These are phyloP conservation scores for Ensete ventricosum DNA, from an alignment of 176 grass and related monocot genomes.

Conservation along the genomic window DNA sequence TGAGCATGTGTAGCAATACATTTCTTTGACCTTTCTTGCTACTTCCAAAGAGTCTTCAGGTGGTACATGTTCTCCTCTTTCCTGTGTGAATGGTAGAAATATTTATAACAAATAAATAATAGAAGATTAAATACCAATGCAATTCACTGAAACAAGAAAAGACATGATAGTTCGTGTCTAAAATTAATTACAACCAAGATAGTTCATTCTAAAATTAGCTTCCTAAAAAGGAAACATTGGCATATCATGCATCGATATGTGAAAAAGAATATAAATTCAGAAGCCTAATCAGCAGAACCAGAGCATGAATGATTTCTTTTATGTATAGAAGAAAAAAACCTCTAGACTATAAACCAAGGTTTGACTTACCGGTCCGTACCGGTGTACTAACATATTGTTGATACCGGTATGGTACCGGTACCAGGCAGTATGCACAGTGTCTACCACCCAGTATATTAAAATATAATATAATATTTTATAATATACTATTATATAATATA, in stretches of 20 bases:
- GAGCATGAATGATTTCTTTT: no score
- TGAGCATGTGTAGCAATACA: slow-evolving; percentile 90
- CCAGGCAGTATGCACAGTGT: no score
- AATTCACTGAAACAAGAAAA: not conserved
- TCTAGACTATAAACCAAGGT: no score
- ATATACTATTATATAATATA: no score
- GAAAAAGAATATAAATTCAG: not conserved
- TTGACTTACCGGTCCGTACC: no score
- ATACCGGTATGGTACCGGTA: no score
- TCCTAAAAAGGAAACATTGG: not conserved
- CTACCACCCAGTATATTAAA: no score
- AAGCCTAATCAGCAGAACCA: no score
- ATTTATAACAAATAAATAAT: not conserved
- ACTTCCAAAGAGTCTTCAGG: slow-evolving; percentile 89
- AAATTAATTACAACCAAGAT: not conserved
- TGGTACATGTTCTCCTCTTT: slow-evolving; percentile 97
- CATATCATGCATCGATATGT: not conserved
- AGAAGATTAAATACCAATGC: not conserved
- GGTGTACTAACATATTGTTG: no score
- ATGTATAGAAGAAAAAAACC: no score
- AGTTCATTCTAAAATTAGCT: not conserved
- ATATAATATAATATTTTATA: no score
- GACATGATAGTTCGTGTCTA: not conserved
- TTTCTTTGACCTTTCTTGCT: slow-evolving; percentile 86
- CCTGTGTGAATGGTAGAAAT: slow-evolving; percentile 38